phyloP scores from a whole-genome alignment of 1,139 yeast genomes.

The Kazachstania sp. region DNA sequence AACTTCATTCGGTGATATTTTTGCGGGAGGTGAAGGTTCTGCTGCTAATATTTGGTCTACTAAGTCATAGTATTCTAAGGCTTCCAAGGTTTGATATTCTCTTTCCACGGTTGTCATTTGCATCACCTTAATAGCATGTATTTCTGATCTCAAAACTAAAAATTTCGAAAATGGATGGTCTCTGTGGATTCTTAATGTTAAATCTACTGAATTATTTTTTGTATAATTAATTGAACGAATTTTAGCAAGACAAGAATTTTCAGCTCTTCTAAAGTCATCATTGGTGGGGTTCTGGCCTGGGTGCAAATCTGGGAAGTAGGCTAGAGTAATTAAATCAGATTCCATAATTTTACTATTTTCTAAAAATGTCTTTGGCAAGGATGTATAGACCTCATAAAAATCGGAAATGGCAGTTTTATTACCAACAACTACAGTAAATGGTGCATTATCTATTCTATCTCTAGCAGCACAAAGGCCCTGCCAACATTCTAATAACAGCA shows the following conservation, averaged over 20 bases:
- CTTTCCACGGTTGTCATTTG: constrained; percentile 90
- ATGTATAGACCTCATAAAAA: constrained; percentile 82
- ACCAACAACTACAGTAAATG: constrained; percentile 65
- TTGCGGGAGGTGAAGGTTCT: constrained; percentile 40
- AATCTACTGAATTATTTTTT: constrained; percentile 57
- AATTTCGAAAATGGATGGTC: constrained; percentile 35
- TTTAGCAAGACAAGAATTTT: constrained; percentile 59
- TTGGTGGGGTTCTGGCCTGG: constrained; percentile 18
- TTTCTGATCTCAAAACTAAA: constrained; percentile 53
- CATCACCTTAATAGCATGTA: constrained; percentile 65
- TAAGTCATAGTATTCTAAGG: constrained; percentile 73
- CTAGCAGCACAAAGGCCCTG: constrained; percentile 74
- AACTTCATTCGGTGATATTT: constrained; percentile 33
- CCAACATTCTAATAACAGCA: constrained; percentile 87
- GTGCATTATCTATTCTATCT: constrained; percentile 51
- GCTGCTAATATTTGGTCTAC: constrained; percentile 58
- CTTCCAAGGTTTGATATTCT: constrained; percentile 77
- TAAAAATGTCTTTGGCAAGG: constrained; percentile 48
- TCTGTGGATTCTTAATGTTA: constrained; percentile 60
- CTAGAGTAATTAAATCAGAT: constrained; percentile 67
- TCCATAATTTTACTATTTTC: constrained; percentile 55
- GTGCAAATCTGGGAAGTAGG: constrained; percentile 36
- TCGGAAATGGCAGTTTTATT: constrained; percentile 77
- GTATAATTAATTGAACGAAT: constrained; percentile 62
- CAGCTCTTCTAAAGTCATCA: constrained; percentile 25